Conservation (phyloP, 2,329 filamentous ascomycete species). For the Nemania bipapillata region DNA sequence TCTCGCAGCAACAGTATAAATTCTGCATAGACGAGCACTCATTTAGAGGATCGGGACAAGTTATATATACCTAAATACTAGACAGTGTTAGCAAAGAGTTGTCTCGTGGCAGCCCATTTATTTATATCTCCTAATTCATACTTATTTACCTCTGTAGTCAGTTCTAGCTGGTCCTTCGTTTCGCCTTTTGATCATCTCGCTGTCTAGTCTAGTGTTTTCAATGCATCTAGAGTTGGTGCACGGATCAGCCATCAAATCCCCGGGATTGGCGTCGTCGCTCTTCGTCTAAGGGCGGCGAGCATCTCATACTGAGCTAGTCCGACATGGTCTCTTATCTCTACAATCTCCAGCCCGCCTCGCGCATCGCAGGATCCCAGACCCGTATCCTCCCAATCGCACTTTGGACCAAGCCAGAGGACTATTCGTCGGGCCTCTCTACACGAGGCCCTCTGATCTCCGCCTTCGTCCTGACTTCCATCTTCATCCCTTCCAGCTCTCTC, state of each 20-base stretch:
- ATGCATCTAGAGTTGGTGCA: neutral
- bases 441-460: neutral
- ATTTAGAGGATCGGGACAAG: conserved; percentile 10
- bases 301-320: conserved; percentile 38
- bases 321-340: conserved; percentile 12
- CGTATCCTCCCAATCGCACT: conserved; percentile 37
- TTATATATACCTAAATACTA: conserved; percentile 6
- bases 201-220: neutral
- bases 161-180: neutral
- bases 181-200: neutral
- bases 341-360: conserved; percentile 23
- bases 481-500: neutral
- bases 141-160: neutral
- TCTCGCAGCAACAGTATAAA: conserved; percentile 4
- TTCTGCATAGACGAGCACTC: conserved; percentile 22
- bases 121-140: neutral
- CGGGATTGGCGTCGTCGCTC: neutral
- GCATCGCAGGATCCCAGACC: neutral
- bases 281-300: conserved; percentile 31
- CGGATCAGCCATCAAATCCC: neutral
- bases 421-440: neutral
- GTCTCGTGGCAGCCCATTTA: neutral
- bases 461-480: neutral
- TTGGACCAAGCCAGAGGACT: conserved; percentile 39
- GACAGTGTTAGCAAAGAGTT: neutral